Conservation (phyloP, 805 yeast species). For the Candida coleopterorum region DNA sequence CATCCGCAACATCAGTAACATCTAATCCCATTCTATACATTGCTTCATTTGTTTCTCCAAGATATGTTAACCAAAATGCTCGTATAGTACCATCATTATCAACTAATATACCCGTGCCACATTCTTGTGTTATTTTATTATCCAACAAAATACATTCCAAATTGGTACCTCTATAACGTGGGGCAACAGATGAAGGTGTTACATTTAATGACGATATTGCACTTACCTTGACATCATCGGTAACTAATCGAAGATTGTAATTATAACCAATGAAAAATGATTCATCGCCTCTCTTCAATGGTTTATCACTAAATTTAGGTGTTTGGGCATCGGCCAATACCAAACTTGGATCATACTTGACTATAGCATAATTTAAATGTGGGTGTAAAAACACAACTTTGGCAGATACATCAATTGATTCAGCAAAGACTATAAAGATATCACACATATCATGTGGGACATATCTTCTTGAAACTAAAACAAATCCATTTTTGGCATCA, state of each 20-base stretch:
- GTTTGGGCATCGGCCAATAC: constrained; percentile 68
- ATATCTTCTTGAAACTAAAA: constrained; percentile 68
- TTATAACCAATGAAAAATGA: constrained; percentile 80
- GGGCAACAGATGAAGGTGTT: constrained; percentile 62
- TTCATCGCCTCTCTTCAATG: constrained; percentile 70
- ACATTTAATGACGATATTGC: constrained; percentile 72
- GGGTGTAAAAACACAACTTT: constrained; percentile 83
- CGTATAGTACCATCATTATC: constrained; percentile 75
- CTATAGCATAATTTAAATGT: constrained; percentile 75
- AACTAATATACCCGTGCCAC: constrained; percentile 74
- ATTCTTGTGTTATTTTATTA: constrained; percentile 64
- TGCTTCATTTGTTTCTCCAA: constrained; percentile 72
- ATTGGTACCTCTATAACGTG: constrained; percentile 83
- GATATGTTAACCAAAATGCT: constrained; percentile 79
- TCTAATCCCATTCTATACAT: constrained; percentile 74
- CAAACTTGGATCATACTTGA: constrained; percentile 74
- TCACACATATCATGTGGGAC: constrained; percentile 85
- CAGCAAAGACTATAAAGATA: constrained; percentile 75
- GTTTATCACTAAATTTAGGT: constrained; percentile 53
- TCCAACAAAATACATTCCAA: constrained; percentile 74
- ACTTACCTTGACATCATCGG: constrained; percentile 71
- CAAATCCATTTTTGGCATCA: constrained; percentile 76
- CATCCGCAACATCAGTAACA: constrained; percentile 56
- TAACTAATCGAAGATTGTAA: constrained; percentile 59
- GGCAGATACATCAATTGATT: constrained; percentile 76